These are phyloP conservation scores for Camelina neglecta DNA, from an alignment of 345 rosid genomes.

Conservation along the genomic window DNA sequence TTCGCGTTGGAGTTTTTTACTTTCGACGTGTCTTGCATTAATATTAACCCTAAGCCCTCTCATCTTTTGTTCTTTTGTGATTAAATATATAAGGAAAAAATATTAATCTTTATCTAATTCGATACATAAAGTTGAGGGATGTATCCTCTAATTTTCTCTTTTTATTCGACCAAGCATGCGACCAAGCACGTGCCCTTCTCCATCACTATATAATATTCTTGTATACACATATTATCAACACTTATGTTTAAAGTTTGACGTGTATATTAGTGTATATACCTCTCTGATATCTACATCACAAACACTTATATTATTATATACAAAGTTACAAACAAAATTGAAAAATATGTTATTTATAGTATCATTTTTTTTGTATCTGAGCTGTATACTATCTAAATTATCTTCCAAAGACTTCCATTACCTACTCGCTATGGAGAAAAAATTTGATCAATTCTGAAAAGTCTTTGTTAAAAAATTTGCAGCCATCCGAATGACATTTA, in stretches of 20 bases:
- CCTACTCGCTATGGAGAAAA: too few relatives aligned
- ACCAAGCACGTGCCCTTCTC: constrained; percentile 45
- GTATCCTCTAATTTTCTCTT: constrained; percentile 18
- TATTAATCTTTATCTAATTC: constrained; percentile 27
- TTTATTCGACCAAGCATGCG: constrained; percentile 44
- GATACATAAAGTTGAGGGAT: constrained; percentile 36
- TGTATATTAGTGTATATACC: constrained; percentile 27
- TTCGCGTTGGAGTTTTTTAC: constrained; percentile 42
- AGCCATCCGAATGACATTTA: too few relatives aligned
- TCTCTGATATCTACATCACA: background rate
- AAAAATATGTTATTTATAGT: too few relatives aligned
- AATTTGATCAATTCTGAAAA: too few relatives aligned
- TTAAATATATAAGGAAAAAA: constrained; percentile 3
- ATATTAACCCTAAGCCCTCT: constrained; percentile 30
- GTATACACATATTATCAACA: background rate
- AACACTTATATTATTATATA: too few relatives aligned
- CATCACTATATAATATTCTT: background rate
- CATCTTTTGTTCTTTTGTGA: constrained; percentile 21
- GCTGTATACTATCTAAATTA: too few relatives aligned
- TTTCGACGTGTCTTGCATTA: constrained; percentile 48
- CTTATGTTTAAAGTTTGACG: constrained; percentile 36
- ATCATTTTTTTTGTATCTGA: too few relatives aligned
- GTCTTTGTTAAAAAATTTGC: too few relatives aligned
- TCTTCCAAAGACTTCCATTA: too few relatives aligned
- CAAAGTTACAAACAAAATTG: too few relatives aligned